A percentile compares a stretch with the other conserved stretches of the same genome.
phyloP scores from a whole-genome alignment of 2,329 filamentous ascomycete species.

The Fusarium luffae region DNA sequence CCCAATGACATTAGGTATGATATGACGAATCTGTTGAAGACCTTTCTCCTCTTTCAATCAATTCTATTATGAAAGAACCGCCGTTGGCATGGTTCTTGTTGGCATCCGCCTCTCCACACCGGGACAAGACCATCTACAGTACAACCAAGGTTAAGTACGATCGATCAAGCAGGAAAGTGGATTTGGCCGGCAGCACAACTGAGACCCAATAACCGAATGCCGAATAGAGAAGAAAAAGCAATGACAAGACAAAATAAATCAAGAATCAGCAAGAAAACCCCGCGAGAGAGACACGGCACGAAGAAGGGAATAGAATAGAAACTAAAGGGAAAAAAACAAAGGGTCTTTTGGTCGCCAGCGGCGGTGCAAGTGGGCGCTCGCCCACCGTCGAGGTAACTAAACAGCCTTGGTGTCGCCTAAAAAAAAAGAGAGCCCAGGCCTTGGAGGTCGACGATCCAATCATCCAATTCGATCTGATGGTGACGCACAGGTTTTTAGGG shows the following conservation, averaged over 20 bases:
- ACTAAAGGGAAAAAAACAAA: slow-evolving; percentile 17
- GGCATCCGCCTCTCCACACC: slow-evolving; percentile 36
- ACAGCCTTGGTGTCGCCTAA: slow-evolving; percentile 23
- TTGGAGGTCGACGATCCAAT: slow-evolving; percentile 43
- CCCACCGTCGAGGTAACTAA: slow-evolving; percentile 17
- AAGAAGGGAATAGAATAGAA: slow-evolving; percentile 10
- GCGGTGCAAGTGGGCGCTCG: slow-evolving; percentile 36
- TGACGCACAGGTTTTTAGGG: slow-evolving; percentile 47
- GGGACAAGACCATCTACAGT: slow-evolving; percentile 37
- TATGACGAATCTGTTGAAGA: slow-evolving; percentile 23
- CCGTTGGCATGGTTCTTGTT: slow-evolving; percentile 35
- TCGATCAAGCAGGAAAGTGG: slow-evolving; percentile 20
- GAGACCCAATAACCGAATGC: slow-evolving; percentile 8
- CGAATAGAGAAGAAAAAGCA: slow-evolving; percentile 14
- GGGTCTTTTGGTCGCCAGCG: slow-evolving; percentile 41
- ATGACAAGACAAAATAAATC: neutral
- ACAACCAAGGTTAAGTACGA: slow-evolving; percentile 27
- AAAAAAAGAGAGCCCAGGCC: neutral
- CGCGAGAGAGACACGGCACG: slow-evolving; percentile 1
- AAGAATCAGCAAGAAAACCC: slow-evolving; percentile 5
- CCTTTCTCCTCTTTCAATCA: slow-evolving; percentile 15
- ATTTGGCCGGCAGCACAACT: slow-evolving; percentile 25
- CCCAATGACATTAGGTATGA: neutral
- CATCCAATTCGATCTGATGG: slow-evolving; percentile 47
- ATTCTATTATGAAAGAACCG: slow-evolving; percentile 25